Base-by-base conservation (phyloP, 23 red algal genomes). In the Agarophyton chilense region DNA sequence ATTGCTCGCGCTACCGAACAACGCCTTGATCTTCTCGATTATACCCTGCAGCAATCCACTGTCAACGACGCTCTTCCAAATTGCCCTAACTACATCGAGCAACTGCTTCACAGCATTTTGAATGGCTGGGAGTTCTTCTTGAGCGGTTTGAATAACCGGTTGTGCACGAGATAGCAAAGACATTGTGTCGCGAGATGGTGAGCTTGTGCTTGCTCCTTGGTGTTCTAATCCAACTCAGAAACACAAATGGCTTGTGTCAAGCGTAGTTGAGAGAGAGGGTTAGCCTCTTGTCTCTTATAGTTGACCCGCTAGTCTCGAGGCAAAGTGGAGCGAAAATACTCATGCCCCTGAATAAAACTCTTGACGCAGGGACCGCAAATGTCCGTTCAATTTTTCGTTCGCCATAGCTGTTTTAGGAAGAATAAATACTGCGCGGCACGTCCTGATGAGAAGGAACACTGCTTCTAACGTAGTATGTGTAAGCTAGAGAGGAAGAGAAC, bases 61-160 rank as follows among this genome's bases (percentile, higher is more conserved):
- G 5, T 74, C 68, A 25, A 74, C 43, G 19, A 74, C 68, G 24
- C 68, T 74, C 11, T 47, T 74, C 68, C 68, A 74, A 10, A 74
- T 43, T 1, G 68, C 45, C n/a, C 47, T 74, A 19, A 49, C 29
- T 10, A 74, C 68, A 25, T 74, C 21, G 43, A 74, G 10, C 11
- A 74, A 33, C 38, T 49, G 38, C 40, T 74, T 74, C 68, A 74
- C 4, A 47, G 68, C 68, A 29, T 25, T 43, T 74, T 74, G 68
- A 47, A 74, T 74, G n/a, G 43, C 68, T 29, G 68, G 68, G 6
- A 74, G 68, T 29, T 74, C 68, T 18, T 47, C 39, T 33, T 49
- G 38, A 29, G 68, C 68, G 12, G 68, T 74, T 45, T 74, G 21
- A 31, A 74, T 74, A 74, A 74, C 68, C 68, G 68, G 68, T 39